Base-by-base conservation (phyloP, 23 red algal genomes). In the Gracilaria domingensis region DNA sequence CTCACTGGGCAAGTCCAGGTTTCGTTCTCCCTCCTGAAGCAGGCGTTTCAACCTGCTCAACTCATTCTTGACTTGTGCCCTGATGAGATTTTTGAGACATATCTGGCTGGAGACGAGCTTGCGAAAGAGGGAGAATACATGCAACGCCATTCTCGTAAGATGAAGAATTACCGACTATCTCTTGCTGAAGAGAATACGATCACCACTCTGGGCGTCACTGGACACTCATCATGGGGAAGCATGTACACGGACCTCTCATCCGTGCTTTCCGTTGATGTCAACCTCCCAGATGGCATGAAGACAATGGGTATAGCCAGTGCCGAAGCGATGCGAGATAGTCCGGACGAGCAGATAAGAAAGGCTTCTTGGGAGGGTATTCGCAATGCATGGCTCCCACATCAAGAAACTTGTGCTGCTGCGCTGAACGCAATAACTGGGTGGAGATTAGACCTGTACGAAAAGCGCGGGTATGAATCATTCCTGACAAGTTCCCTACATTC, bases 121-220 rank as follows among this genome's bases (percentile, higher is more conserved):
- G 88, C 86, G 4, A 65, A 65, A 5, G 93, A 86, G 21, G 78
- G 37, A 18, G 44, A 73, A 12, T 91, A 84, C 86, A 64, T 81
- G 36, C 56, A 85, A 18, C 30, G 64, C 23, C 93, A 91, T 49
- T 86, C 79, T 12, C 62, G 93, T 14, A 71, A 75, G 74, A 91
- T 95, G 88, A 66, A 70, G 33, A 56, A 78, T n/a, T 82, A 85
- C 75, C 66, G 71, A 59, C 79, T 95, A 11, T 67, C 78, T 32
- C 93, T 95, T 8, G 29, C 51, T n/a, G 93, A 95, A 51, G 93
- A 95, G 79, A 87, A 95, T 20, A 85, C 91, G 93, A 32, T 91
- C 29, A 95, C 84, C 0, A 67, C 76, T 35, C 54, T 86, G 80
- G 26, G 42, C 20, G 93, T 95, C 24, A 83, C 86, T 30, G 93